Percentiles rank a stretch among this genome's conserved stretches.
These are phyloP conservation scores for Sporisorium graminicola DNA, from an alignment of 1,284 basidiomycete genomes.

Conservation along the genomic window DNA sequence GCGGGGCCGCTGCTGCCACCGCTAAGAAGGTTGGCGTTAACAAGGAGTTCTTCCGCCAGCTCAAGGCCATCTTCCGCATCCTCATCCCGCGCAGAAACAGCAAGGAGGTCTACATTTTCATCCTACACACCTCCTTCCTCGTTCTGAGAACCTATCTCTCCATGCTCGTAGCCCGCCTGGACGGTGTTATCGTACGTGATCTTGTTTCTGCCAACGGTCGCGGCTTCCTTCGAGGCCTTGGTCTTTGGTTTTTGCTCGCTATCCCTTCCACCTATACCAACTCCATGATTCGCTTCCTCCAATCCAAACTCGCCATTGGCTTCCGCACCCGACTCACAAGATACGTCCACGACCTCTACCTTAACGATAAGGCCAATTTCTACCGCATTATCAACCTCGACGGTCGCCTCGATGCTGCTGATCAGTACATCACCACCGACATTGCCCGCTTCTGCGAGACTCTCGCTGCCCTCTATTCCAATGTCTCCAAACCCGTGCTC, in stretches of 20 bases:
- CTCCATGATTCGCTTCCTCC: slow-evolving; percentile 91
- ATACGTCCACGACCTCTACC: slow-evolving; percentile 91
- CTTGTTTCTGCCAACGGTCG: slow-evolving; percentile 86
- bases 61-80: slow-evolving; percentile 67
- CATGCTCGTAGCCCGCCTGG: slow-evolving; percentile 86
- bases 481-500: slow-evolving; percentile 81
- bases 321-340: slow-evolving; percentile 88
- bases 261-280: slow-evolving; percentile 96
- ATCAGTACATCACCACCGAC: slow-evolving; percentile 87
- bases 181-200: slow-evolving; percentile 89
- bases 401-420: slow-evolving; percentile 66
- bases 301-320: slow-evolving; percentile 86
- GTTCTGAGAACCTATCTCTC: slow-evolving; percentile 80
- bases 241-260: slow-evolving; percentile 89
- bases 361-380: slow-evolving; percentile 72
- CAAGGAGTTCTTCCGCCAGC: slow-evolving; percentile 79
- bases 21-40: slow-evolving; percentile 75
- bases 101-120: slow-evolving; percentile 82
- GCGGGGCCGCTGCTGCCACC: slow-evolving; percentile 63
- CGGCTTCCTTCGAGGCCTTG: slow-evolving; percentile 86
- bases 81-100: slow-evolving; percentile 58
- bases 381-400: slow-evolving; percentile 71
- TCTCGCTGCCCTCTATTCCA: slow-evolving; percentile 83
- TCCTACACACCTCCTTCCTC: slow-evolving; percentile 87
- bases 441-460: slow-evolving; percentile 90